These are phyloP conservation scores for Talaromyces adpressus DNA, from an alignment of 495 filamentous ascomycete species.

Conservation along the genomic window DNA sequence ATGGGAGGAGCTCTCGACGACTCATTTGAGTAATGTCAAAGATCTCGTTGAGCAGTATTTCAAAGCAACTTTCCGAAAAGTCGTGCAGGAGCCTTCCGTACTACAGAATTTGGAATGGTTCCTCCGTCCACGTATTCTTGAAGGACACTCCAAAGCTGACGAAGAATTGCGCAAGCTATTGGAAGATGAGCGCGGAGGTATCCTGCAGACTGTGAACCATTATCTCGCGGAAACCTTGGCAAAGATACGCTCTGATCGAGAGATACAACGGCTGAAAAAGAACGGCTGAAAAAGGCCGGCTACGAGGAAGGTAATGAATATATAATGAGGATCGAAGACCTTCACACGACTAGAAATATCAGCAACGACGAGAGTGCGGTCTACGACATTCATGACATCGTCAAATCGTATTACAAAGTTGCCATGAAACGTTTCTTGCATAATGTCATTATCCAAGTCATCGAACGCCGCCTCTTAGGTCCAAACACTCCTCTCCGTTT, in stretches of 20 bases:
- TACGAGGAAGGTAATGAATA: too few relatives aligned
- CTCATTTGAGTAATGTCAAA: constrained; percentile 16
- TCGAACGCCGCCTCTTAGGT: constrained; percentile 8
- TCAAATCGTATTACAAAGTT: constrained; percentile 35
- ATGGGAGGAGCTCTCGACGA: constrained; percentile 23
- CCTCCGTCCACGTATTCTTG: neutral
- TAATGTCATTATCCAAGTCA: constrained; percentile 18
- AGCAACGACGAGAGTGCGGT: neutral
- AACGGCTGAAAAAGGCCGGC: neutral
- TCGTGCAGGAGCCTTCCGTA: constrained; percentile 10
- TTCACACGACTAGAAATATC: neutral
- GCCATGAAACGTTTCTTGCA: constrained; percentile 22
- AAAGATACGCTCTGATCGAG: neutral
- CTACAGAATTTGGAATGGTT: neutral
- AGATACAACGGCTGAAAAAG: neutral
- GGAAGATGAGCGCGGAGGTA: constrained; percentile 25
- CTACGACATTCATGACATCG: constrained; percentile 31
- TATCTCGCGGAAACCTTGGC: constrained; percentile 25
- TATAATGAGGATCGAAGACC: too few relatives aligned
- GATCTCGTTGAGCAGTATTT: constrained; percentile 6
- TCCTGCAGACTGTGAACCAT: constrained; percentile 29
- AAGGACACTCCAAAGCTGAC: neutral
- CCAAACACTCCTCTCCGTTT: neutral
- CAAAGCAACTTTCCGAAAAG: neutral
- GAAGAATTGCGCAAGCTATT: constrained; percentile 15